phyloP scores from a whole-genome alignment of 768 basidiomycete genomes.

The Rhodocollybia butyracea region DNA sequence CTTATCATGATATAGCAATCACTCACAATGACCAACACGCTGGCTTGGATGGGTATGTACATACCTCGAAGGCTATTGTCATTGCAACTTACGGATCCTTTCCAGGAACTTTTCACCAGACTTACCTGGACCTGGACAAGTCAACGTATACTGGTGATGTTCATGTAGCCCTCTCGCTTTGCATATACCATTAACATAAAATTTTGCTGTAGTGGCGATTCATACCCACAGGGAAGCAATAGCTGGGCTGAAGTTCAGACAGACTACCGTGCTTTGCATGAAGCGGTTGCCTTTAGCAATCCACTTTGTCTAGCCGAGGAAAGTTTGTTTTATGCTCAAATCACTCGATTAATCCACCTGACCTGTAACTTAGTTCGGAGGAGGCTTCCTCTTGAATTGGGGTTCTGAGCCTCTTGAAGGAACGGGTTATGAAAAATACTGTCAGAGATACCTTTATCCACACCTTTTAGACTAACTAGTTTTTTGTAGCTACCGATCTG shows the following conservation, averaged over 20 bases:
- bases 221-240: slow-evolving; percentile 46
- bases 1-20: slow-evolving; percentile 30
- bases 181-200: background rate
- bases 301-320: slow-evolving; percentile 53
- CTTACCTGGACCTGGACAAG: slow-evolving; percentile 36
- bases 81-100: background rate
- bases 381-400: slow-evolving; percentile 46
- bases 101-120: slow-evolving; percentile 46
- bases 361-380: slow-evolving; percentile 36
- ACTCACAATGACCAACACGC: slow-evolving; percentile 49
- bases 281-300: slow-evolving; percentile 39
- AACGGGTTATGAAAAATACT: slow-evolving; percentile 50
- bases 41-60: slow-evolving; percentile 33
- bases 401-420: slow-evolving; percentile 36
- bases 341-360: background rate
- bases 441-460: slow-evolving; percentile 20
- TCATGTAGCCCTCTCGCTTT: background rate
- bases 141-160: slow-evolving; percentile 47
- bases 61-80: background rate
- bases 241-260: slow-evolving; percentile 49
- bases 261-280: slow-evolving; percentile 43
- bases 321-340: background rate
- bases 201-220: slow-evolving; percentile 38
- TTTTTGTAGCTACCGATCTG: slow-evolving; percentile 29
- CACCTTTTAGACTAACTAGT: too few species aligned